Evolutionary conservation across 108 stramenopile genomes (phyloP), one percentile per base, ranked within the genome.

Genomic region (Cyclotella choctawhatcheeana): DNA sequence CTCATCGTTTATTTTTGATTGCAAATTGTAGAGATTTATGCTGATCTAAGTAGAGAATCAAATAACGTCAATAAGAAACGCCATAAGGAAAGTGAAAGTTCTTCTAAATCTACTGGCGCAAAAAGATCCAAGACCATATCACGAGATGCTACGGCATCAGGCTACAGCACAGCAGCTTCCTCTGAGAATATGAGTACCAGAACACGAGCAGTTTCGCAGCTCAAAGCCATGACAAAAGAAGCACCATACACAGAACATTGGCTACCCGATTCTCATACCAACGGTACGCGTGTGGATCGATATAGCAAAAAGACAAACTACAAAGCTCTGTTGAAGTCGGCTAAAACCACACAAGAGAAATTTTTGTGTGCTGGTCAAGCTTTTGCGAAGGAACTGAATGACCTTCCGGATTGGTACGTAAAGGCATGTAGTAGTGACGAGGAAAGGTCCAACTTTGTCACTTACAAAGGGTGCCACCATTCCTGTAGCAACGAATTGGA

Each of bases 281-380:
- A 31, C 2, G 29, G 55, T 0, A n/a, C 29, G 5, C 18, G 31
- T 10, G 55, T 56, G 4, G 31, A 7, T 18, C 14, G 29, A 1
- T 56, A 56, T n/a, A 18, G 31, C 14, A 31, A 56, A 14, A 56
- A 56, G 14, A 0, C 10, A 0, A 12, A 8, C 1, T 56, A 31
- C 31, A 30, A 56, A 27, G 1, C 3, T n/a, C 5, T 31, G 10
- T 1, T 14, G n/a, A n/a, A n/a, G n/a, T n/a, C n/a, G 14, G 30
- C 31, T 30, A 56, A 4, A 31, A 31, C 8, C 14, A 1, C 29
- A 3, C 29, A 56, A 56, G 29, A 56, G 1, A 56, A 31, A 31
- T 30, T 56, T n/a, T 4, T n/a, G n/a, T 56, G 55, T 56, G 55
- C 55, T 1, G 55, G 55, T 56, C 55, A 56, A 30, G 5, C 20